A percentile compares a stretch with the other conserved stretches of the same genome.
Conservation (phyloP, 2,329 filamentous ascomycete genomes). For the Parastagonospora nodorum region DNA sequence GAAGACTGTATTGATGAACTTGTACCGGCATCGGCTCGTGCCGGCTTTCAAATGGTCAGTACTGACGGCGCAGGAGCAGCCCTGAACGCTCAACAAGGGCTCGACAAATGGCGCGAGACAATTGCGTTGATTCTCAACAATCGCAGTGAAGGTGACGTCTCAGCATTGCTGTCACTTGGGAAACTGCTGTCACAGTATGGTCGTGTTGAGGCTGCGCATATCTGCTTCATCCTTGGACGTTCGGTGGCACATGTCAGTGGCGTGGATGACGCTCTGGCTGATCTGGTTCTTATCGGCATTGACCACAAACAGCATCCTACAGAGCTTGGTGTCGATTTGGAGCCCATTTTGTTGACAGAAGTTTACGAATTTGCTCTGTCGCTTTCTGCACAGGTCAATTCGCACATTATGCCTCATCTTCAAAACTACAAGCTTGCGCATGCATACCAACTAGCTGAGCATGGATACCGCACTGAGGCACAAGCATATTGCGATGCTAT, state of each 20-base stretch:
- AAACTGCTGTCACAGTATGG: slow-evolving; percentile 84
- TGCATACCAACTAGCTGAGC: slow-evolving; percentile 81
- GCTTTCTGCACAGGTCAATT: slow-evolving; percentile 61
- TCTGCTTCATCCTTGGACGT: slow-evolving; percentile 89
- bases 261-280: slow-evolving; percentile 76
- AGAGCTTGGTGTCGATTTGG: slow-evolving; percentile 77
- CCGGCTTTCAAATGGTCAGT: slow-evolving; percentile 88
- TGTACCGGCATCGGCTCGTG: slow-evolving; percentile 88
- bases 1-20: slow-evolving; percentile 96
- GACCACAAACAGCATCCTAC: slow-evolving; percentile 75
- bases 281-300: slow-evolving; percentile 82
- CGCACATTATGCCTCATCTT: slow-evolving; percentile 75
- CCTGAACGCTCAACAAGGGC: slow-evolving; percentile 77
- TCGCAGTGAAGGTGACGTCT: slow-evolving; percentile 77
- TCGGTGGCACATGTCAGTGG: slow-evolving; percentile 75
- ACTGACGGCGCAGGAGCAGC: slow-evolving; percentile 63
- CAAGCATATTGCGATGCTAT: slow-evolving; percentile 92
- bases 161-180: slow-evolving; percentile 79
- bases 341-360: slow-evolving; percentile 92
- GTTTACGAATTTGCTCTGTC: slow-evolving; percentile 90
- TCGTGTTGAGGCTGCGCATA: slow-evolving; percentile 86
- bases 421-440: slow-evolving; percentile 91
- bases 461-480: slow-evolving; percentile 80
- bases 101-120: slow-evolving; percentile 95
- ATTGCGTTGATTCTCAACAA: slow-evolving; percentile 86